phyloP scores from a whole-genome alignment of 2,329 filamentous ascomycete genomes.

The Penicillium sp. region DNA sequence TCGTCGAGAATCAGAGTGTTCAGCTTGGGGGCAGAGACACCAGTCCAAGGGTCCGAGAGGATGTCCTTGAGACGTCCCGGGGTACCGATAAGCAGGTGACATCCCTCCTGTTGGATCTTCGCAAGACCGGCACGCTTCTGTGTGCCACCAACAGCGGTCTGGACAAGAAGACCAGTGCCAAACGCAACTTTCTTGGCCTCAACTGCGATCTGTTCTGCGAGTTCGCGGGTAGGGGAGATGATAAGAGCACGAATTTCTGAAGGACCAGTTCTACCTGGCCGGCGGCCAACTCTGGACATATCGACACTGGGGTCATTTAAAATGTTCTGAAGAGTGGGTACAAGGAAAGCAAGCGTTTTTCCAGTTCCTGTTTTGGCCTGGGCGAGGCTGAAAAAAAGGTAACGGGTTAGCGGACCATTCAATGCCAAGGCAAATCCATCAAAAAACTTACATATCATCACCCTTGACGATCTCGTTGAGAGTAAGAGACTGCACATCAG shows the following conservation, averaged over 20 bases:
- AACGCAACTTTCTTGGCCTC: conserved; percentile 69
- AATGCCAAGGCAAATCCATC: background rate
- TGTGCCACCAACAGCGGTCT: conserved; percentile 88
- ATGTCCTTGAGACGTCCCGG: conserved; percentile 85
- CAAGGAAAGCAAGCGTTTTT: conserved; percentile 90
- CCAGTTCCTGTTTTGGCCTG: conserved; percentile 97
- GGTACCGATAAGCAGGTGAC: conserved; percentile 85
- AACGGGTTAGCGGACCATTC: conserved; percentile 14
- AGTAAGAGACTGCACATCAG: conserved; percentile 82
- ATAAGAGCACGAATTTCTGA: conserved; percentile 59
- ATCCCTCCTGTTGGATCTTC: conserved; percentile 69
- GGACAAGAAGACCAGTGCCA: conserved; percentile 65
- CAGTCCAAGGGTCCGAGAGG: conserved; percentile 61
- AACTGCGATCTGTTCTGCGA: conserved; percentile 62
- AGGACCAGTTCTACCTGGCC: conserved; percentile 10
- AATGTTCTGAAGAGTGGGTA: conserved; percentile 80
- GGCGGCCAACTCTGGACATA: conserved; percentile 9
- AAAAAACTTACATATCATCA: conserved; percentile 68
- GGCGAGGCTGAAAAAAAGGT: conserved; percentile 60
- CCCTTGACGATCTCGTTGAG: conserved; percentile 78
- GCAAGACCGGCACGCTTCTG: conserved; percentile 67
- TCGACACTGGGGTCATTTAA: conserved; percentile 63
- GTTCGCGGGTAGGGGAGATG: conserved; percentile 61
- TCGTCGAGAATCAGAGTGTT: conserved; percentile 63
- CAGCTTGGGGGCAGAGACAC: conserved; percentile 62